Evolutionary conservation across 116 monocot genomes (phyloP).

Genomic region (Iris pallida): DNA sequence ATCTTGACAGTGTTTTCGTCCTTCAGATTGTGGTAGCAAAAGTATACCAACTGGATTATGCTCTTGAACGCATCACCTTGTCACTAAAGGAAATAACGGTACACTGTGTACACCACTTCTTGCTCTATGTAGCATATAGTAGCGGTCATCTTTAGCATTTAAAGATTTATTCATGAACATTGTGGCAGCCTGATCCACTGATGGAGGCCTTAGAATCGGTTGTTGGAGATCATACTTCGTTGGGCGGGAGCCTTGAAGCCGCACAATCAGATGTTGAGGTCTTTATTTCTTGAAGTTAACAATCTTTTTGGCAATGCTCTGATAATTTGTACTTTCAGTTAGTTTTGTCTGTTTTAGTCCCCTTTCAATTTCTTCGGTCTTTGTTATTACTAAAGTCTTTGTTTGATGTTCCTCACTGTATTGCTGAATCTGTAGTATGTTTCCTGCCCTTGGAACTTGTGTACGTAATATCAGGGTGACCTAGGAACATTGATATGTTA

Average conservation of each 20-base stretch:
- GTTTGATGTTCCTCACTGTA: too few relatives aligned
- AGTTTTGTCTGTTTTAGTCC: too few relatives aligned
- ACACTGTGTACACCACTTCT: conserved; percentile 4
- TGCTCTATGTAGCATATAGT: background rate
- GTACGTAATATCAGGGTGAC: too few relatives aligned
- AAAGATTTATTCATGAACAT: conserved; percentile 3
- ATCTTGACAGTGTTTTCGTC: background rate
- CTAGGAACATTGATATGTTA: too few relatives aligned
- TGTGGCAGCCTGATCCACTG: conserved; percentile 71
- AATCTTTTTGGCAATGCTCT: background rate
- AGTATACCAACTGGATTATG: conserved; percentile 83
- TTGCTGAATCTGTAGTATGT: too few relatives aligned
- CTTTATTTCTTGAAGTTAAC: background rate
- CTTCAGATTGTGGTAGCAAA: conserved; percentile 71
- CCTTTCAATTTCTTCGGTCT: too few relatives aligned
- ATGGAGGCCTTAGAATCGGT: conserved; percentile 66
- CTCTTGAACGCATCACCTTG: conserved; percentile 64
- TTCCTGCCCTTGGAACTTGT: too few relatives aligned
- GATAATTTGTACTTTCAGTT: background rate
- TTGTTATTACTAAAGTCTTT: too few relatives aligned
- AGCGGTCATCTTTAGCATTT: background rate
- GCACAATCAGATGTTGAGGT: conserved; percentile 76
- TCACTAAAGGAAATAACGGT: conserved; percentile 85
- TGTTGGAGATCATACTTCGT: conserved; percentile 44
- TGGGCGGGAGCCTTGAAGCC: conserved; percentile 38